Base-by-base conservation (phyloP, 371 early-diverging fungal species). In the Funneliformis caledonium region DNA sequence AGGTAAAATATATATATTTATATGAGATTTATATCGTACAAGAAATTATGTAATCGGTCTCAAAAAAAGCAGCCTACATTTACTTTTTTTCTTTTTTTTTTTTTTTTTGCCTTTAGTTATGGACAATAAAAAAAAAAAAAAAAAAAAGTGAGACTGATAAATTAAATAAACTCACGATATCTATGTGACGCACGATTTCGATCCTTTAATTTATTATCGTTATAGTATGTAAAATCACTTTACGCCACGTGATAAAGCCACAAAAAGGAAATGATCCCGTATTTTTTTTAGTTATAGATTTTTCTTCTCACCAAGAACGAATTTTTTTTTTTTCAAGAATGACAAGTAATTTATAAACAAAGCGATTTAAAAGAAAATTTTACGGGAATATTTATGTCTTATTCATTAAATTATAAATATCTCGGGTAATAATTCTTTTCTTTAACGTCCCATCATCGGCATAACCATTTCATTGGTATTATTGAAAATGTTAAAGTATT, bases 391-490 rank as follows among this genome's bases (percentile, higher is more conserved):
- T 42, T 19, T 45, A 42, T 70, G n/a, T 42, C 19, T 42, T 45
- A 45, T 70, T 47, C 47, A 22, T 45, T 70, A 45, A 70, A 70
- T 70, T 70, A 70, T 45, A 22, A 22, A 47, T 47, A 70, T 70
- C 22, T 70, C 11, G 43, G 47, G 42, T 70, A 22, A 22, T 45
- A 26, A 26, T 70, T 43, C 45, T 70, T 43, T 12, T 45, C 43
- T 48, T 72, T 72, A 72, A 48, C 33, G 72, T 72, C 31, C 22
- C 72, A 72, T 72, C 26, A 26, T 26, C 26, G 26, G 26, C 26
- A 26, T 26, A 26, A 26, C 72, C 45, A 45, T 72, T 72, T 45
- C 31, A 16, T 52, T 52, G 16, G 9, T 64, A 31, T 64, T 64
- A 64, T 65, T 65, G 12, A 33, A 26, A 31, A 31, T 22, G 11